Percentiles rank a stretch among this genome's conserved stretches.
phyloP scores from a whole-genome alignment of 305 asterid species.

The Caryopteris hybrid region DNA sequence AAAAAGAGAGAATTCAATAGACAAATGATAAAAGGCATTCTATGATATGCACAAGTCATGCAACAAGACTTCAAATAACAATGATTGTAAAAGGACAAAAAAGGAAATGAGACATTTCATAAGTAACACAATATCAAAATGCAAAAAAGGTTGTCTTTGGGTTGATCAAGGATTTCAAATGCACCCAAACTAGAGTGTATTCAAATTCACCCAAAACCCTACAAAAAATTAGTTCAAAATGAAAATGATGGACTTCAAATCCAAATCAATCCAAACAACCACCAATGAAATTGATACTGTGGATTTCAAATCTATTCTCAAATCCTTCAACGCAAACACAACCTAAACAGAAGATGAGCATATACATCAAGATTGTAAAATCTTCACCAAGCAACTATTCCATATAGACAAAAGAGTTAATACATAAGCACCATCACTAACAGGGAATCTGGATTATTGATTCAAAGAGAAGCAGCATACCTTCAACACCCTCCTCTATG shows the following conservation, averaged over 20 bases:
- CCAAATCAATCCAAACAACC: not conserved
- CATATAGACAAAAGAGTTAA: not conserved
- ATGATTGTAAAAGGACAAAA: not conserved
- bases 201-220: not conserved
- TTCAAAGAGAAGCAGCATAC: slow-evolving; percentile 30
- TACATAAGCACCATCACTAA: slow-evolving; percentile 4
- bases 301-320: not conserved
- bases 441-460: not conserved
- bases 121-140: not conserved
- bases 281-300: not conserved
- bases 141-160: not conserved
- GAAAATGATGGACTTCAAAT: not conserved
- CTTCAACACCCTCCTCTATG: slow-evolving; percentile 94
- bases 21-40: not conserved
- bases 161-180: not conserved
- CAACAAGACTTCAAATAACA: slow-evolving; percentile 9
- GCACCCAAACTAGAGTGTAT: not conserved
- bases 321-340: too few species aligned
- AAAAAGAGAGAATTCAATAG: not conserved
- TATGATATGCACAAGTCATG: not conserved
- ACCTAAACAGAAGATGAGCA: not conserved
- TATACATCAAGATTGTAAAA: not conserved
- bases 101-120: not conserved
- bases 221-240: too few species aligned
- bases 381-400: not conserved